Evolutionary conservation across 176 grass and related monocot species (phyloP).

Genomic region (Triticum aestivum): DNA sequence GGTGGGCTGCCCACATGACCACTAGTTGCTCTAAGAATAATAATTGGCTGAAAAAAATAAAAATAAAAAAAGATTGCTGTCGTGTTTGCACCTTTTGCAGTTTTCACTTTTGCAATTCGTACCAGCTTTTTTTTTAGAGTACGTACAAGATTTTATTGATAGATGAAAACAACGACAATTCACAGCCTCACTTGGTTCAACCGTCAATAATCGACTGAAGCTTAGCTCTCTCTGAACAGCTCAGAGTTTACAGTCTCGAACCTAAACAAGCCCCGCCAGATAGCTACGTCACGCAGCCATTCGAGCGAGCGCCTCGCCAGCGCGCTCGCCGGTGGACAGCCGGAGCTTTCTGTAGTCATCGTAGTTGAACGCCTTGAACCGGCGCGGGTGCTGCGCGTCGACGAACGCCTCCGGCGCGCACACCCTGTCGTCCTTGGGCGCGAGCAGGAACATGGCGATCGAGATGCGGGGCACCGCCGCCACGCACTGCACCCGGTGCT

Average conservation of each 20-base stretch:
- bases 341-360: constrained; percentile 60
- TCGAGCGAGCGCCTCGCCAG: constrained; percentile 63
- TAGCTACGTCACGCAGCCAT: constrained; percentile 18
- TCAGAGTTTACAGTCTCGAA: neutral
- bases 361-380: constrained; percentile 60
- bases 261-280: neutral
- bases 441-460: constrained; percentile 77
- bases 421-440: constrained; percentile 71
- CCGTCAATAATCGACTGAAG: neutral
- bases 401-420: constrained; percentile 54
- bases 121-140: neutral
- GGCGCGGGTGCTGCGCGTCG: constrained; percentile 44
- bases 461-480: constrained; percentile 63
- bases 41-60: too few species aligned
- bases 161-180: neutral
- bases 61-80: too few species aligned
- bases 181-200: neutral
- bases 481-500: constrained; percentile 75
- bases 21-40: too few species aligned
- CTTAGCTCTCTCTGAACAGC: neutral
- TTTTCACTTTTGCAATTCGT: neutral
- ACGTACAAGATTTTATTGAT: neutral
- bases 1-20: too few species aligned
- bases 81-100: neutral
- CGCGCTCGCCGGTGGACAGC: constrained; percentile 46